Conservation (phyloP, 148 eudicot species). For the Heliamphora exappendiculata region DNA sequence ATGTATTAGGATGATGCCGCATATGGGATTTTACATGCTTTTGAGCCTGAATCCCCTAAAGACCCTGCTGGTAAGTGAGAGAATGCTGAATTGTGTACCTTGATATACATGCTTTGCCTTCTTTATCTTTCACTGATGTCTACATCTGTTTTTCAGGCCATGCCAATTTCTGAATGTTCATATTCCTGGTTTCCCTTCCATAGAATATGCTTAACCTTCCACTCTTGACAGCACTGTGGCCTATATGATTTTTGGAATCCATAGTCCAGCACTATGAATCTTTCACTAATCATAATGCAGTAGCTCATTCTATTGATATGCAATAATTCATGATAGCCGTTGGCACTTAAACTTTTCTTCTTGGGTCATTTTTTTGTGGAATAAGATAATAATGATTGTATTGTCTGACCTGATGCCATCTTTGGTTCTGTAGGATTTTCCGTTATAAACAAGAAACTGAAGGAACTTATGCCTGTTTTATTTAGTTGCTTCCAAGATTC, state of each 20-base stretch:
- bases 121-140: not conserved
- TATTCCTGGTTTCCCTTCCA: not conserved
- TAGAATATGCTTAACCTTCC: not conserved
- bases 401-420: not conserved
- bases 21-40: conserved; percentile 50
- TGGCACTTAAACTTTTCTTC: not conserved
- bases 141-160: not conserved
- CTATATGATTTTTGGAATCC: not conserved
- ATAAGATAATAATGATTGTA: not conserved
- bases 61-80: conserved; percentile 47
- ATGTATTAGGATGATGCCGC: conserved; percentile 28
- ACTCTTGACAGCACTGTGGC: not conserved
- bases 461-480: conserved; percentile 60
- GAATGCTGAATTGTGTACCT: not conserved
- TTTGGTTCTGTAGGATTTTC: conserved; percentile 37
- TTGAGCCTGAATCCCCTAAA: conserved; percentile 47
- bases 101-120: not conserved
- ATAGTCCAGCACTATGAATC: not conserved
- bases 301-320: not conserved
- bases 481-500: conserved; percentile 66
- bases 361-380: not conserved
- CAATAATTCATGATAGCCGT: not conserved
- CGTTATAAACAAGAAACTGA: conserved; percentile 40
- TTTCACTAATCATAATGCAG: not conserved
- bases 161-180: not conserved